Conservation (phyloP, 768 basidiomycete species). For the Leccinellum albellum region DNA sequence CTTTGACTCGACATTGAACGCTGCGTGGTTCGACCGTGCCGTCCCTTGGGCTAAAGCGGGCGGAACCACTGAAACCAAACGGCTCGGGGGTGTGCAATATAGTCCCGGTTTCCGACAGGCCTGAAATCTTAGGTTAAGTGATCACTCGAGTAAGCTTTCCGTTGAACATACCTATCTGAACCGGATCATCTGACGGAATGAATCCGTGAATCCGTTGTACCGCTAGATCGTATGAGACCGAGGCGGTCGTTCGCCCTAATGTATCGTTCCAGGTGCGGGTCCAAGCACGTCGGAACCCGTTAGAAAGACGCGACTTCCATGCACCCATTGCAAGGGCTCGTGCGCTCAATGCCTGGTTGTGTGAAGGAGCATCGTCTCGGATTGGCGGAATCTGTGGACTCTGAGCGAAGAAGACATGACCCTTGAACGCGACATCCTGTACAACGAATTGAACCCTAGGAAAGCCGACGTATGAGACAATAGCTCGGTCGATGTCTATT, state of each 20-base stretch:
- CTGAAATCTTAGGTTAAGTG: constrained; percentile 6
- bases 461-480: constrained; percentile 47
- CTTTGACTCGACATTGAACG: constrained; percentile 40
- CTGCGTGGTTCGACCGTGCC: constrained; percentile 53
- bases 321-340: constrained; percentile 48
- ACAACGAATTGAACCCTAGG: constrained; percentile 51
- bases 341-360: constrained; percentile 21
- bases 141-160: neutral
- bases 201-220: constrained; percentile 46
- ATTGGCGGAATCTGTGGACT: constrained; percentile 33
- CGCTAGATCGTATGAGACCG: constrained; percentile 48
- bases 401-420: constrained; percentile 53
- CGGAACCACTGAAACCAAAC: constrained; percentile 44
- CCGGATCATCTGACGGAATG: constrained; percentile 23
- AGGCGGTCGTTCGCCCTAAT: constrained; percentile 60
- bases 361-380: constrained; percentile 11
- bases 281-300: constrained; percentile 61
- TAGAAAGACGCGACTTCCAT: constrained; percentile 60
- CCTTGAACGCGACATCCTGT: constrained; percentile 49
- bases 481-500: constrained; percentile 59
- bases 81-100: constrained; percentile 48
- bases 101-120: constrained; percentile 23
- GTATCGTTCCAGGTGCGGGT: constrained; percentile 69
- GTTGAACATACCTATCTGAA: constrained; percentile 29
- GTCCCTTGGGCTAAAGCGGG: constrained; percentile 56